Evolutionary conservation across 495 filamentous ascomycete species (phyloP).

Genomic region (Entonaema liquescens): DNA sequence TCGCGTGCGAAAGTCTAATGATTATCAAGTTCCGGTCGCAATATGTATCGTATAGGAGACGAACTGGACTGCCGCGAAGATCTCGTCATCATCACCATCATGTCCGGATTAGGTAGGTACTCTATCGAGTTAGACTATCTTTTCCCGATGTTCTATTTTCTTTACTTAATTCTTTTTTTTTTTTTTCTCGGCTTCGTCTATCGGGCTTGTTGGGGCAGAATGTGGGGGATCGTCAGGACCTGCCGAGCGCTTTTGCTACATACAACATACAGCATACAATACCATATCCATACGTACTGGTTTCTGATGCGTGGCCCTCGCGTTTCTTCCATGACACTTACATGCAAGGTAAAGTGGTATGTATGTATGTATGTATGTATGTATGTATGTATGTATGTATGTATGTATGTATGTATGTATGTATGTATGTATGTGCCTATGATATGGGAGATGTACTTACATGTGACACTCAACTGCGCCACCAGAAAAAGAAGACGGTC

Average conservation of each 20-base stretch:
- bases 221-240: constrained; percentile 29
- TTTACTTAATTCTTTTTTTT: neutral
- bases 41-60: neutral
- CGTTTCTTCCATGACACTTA: neutral
- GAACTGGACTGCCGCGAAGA: constrained; percentile 21
- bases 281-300: too few relatives aligned
- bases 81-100: neutral
- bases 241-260: constrained; percentile 3
- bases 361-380: too few relatives aligned
- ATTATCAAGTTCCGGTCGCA: neutral
- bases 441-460: too few relatives aligned
- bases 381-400: too few relatives aligned
- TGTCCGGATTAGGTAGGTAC: constrained; percentile 20
- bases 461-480: constrained; percentile 30
- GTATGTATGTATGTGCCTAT: too few relatives aligned
- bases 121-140: neutral
- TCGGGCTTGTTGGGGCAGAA: neutral
- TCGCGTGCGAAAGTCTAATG: constrained; percentile 6
- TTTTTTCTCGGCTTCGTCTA: neutral
- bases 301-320: constrained; percentile 17
- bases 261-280: neutral
- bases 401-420: neutral
- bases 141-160: neutral
- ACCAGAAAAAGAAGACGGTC: constrained; percentile 6
- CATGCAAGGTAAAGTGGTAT: neutral